Conservation (phyloP, 2,329 filamentous ascomycete genomes). For the Chaetomiaceae sp. region DNA sequence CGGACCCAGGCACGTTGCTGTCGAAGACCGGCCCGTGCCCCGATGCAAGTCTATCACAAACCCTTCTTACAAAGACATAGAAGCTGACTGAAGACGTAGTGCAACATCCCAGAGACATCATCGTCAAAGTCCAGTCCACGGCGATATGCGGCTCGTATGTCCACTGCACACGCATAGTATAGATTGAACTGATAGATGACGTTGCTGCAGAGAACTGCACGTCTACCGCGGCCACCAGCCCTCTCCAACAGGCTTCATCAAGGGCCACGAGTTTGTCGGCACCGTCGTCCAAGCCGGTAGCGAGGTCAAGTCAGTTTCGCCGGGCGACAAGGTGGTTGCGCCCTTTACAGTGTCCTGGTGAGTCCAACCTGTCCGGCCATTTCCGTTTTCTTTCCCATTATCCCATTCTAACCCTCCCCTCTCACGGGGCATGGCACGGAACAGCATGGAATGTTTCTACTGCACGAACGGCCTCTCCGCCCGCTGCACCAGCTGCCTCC, state of each 20-base stretch:
- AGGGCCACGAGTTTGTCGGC: constrained; percentile 87
- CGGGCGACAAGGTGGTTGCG: constrained; percentile 74
- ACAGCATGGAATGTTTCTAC: constrained; percentile 72
- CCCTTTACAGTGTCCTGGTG: constrained; percentile 81
- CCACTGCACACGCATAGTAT: background rate
- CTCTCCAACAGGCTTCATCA: constrained; percentile 58
- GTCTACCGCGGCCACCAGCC: constrained; percentile 78
- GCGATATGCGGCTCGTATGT: constrained; percentile 83
- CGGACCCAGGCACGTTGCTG: constrained; percentile 65
- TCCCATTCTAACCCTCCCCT: background rate
- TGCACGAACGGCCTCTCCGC: constrained; percentile 73
- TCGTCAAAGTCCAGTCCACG: constrained; percentile 78
- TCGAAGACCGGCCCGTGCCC: constrained; percentile 78
- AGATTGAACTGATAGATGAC: background rate
- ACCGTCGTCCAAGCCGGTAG: constrained; percentile 64
- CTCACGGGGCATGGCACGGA: background rate
- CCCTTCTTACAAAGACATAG: background rate
- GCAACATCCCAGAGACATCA: constrained; percentile 66
- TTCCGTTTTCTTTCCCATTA: no score
- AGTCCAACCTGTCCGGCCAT: constrained; percentile 27
- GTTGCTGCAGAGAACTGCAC: constrained; percentile 67
- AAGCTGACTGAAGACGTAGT: constrained; percentile 39
- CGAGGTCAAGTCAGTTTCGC: constrained; percentile 61
- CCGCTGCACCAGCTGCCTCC: constrained; percentile 63
- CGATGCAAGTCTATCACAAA: constrained; percentile 41